phyloP scores from a whole-genome alignment of 805 yeast species.

The Ogataea chonburiensis region DNA sequence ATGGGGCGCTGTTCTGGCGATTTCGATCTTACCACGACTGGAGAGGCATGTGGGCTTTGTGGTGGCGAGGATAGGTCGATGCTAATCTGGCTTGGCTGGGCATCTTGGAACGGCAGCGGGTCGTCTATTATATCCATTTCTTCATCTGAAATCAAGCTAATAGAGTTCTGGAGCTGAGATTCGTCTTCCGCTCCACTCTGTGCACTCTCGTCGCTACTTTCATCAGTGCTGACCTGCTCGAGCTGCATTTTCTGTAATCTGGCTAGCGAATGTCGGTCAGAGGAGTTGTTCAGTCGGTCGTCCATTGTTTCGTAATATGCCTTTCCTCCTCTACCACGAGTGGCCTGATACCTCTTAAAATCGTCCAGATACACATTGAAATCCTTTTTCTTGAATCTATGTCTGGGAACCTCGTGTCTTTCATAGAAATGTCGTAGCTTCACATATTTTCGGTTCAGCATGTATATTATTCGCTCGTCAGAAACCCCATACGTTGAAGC shows the following conservation, averaged over 20 bases:
- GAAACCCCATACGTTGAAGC: constrained; percentile 21
- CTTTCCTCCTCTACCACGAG: constrained; percentile 26
- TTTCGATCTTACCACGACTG: background rate
- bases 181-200: background rate
- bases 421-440: constrained; percentile 30
- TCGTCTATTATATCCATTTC: background rate
- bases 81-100: constrained; percentile 1
- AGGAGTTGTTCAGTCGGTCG: constrained; percentile 12
- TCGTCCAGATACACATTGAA: constrained; percentile 32
- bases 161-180: background rate
- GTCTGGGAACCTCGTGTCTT: constrained; percentile 25
- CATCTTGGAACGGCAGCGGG: background rate
- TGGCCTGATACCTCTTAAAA: constrained; percentile 28
- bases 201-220: constrained; percentile 5
- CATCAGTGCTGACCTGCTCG: constrained; percentile 22
- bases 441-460: constrained; percentile 32
- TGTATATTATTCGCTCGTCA: constrained; percentile 28
- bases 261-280: constrained; percentile 15
- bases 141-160: constrained; percentile 6
- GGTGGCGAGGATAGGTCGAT: constrained; percentile 3
- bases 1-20: background rate
- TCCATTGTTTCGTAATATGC: constrained; percentile 28
- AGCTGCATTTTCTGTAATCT: constrained; percentile 16
- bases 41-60: background rate
- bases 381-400: constrained; percentile 31